Percentiles rank a stretch among this genome's conserved stretches.
Evolutionary conservation across 1,139 yeast species (phyloP).

Genomic region (Tardiomyces digboiensis): DNA sequence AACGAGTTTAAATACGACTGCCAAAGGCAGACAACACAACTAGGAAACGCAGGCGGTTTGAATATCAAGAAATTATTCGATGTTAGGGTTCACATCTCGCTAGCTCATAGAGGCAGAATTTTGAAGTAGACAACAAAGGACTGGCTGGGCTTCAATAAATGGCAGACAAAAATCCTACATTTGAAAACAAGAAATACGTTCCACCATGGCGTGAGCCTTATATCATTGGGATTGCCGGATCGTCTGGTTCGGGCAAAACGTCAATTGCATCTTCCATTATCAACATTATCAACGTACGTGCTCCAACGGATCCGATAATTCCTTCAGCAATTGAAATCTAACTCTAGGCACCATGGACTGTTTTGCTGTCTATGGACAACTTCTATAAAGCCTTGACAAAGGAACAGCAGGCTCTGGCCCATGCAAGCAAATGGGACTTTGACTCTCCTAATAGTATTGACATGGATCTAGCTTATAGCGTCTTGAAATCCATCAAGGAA

Average conservation of each 20-base stretch:
- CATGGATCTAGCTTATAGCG: slow-evolving; percentile 56
- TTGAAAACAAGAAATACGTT: slow-evolving; percentile 17
- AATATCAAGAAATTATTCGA: too few species aligned
- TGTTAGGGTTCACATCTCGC: too few species aligned
- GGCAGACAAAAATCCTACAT: slow-evolving; percentile 6
- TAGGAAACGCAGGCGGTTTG: too few species aligned
- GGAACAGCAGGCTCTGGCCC: slow-evolving; percentile 58
- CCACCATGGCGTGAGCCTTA: slow-evolving; percentile 98
- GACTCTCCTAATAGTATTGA: slow-evolving; percentile 83
- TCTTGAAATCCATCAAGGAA: slow-evolving; percentile 54
- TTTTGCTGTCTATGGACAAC: slow-evolving; percentile 83
- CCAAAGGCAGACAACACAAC: too few species aligned
- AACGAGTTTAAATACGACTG: too few species aligned
- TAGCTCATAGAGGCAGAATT: too few species aligned
- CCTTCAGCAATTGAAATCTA: not conserved
- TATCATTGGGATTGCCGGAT: slow-evolving; percentile 90
- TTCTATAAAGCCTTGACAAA: slow-evolving; percentile 66
- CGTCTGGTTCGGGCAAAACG: slow-evolving; percentile 93
- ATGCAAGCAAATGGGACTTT: slow-evolving; percentile 62
- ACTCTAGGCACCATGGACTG: slow-evolving; percentile 86
- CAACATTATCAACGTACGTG: slow-evolving; percentile 23
- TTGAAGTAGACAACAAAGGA: too few species aligned
- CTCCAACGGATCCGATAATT: not conserved
- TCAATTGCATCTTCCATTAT: slow-evolving; percentile 82
- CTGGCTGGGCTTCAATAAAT: too few species aligned